phyloP scores from a whole-genome alignment of 805 yeast genomes.

The Sungouiozyma intestinalis region DNA sequence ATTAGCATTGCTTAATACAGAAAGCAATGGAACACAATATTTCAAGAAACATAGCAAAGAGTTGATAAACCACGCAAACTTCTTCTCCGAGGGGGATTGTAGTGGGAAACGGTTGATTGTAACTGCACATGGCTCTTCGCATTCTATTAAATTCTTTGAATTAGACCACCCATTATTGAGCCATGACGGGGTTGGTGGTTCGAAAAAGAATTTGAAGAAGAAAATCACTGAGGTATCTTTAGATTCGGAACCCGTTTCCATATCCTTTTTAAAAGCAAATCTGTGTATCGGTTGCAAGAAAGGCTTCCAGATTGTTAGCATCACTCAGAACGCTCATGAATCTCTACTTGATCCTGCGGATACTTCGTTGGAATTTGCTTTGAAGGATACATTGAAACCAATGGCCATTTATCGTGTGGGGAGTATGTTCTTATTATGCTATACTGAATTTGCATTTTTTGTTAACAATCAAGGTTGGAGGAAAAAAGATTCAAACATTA shows the following conservation, averaged over 20 bases:
- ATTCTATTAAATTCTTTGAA: conserved; percentile 64
- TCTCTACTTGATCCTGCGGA: conserved; percentile 95
- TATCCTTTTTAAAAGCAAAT: conserved; percentile 79
- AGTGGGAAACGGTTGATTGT: conserved; percentile 81
- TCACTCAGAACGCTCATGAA: conserved; percentile 77
- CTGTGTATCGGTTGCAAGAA: conserved; percentile 92
- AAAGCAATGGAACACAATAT: conserved; percentile 31
- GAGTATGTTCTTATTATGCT: conserved; percentile 76
- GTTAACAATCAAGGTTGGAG: conserved; percentile 96
- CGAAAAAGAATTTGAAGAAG: conserved; percentile 59
- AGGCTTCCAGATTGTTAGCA: conserved; percentile 90
- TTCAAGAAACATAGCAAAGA: conserved; percentile 59
- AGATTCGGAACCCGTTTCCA: conserved; percentile 81
- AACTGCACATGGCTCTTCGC: conserved; percentile 76
- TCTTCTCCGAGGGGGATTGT: conserved; percentile 88
- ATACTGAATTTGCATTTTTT: conserved; percentile 88
- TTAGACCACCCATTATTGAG: conserved; percentile 62
- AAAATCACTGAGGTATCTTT: conserved; percentile 69
- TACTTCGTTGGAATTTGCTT: conserved; percentile 87
- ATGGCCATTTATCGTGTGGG: conserved; percentile 85
- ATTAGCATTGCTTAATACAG: conserved; percentile 46
- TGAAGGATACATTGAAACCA: conserved; percentile 65
- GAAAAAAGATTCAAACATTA: conserved; percentile 84
- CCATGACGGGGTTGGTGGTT: conserved; percentile 31
- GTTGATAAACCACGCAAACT: conserved; percentile 75